Base-by-base conservation (phyloP, 192 early-diverging fungal genomes). In the Podila horticola region DNA sequence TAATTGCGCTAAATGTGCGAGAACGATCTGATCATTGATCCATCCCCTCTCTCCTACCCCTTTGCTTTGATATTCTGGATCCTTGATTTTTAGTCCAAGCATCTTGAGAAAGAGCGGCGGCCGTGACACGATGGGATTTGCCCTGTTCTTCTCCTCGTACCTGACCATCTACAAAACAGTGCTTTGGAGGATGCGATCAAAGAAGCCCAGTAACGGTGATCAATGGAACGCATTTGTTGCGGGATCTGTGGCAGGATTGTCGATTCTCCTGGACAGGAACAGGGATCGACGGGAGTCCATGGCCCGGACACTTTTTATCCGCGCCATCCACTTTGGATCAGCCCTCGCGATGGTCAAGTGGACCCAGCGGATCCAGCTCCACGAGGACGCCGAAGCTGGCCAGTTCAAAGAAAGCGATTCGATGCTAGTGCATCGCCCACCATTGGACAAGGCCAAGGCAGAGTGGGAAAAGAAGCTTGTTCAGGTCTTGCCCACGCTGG, bases 111-210 rank as follows among this genome's bases (percentile, higher is more conserved):
- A 75, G 65, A 70, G 83, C 60, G 87, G 85, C 30, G 87, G 87
- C 38, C 82, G 87, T 51, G 92, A 93, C 74, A 93, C 91, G 0
- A 33, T 79, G 11, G 82, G 82, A 19, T 92, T 93, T 83, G 90
- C 92, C 9, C 72, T 90, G 29, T 93, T 93, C 63, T 70, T 93
- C 41, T 88, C 89, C 41, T 86, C 86, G 3, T 87, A 91, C 48
- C 79, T 91, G 13, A 88, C 89, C 29, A 77, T 84, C 34, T 93
- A 93, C 86, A 90, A 90, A 79, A 87, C 71, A 6, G 84, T 88
- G 28, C 82, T 93, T 60, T 93, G 91, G 75, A 67, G 74, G 17
- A 81, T 91, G 82, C 88, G 92, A 49, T 74, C 81, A 31, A 74
- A 82, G 59, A 77, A 84, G n/a, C 58, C 67, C 0, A 76, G 82